Evolutionary conservation across 495 filamentous ascomycete genomes (phyloP).

Genomic region (Penicillium alfredii): DNA sequence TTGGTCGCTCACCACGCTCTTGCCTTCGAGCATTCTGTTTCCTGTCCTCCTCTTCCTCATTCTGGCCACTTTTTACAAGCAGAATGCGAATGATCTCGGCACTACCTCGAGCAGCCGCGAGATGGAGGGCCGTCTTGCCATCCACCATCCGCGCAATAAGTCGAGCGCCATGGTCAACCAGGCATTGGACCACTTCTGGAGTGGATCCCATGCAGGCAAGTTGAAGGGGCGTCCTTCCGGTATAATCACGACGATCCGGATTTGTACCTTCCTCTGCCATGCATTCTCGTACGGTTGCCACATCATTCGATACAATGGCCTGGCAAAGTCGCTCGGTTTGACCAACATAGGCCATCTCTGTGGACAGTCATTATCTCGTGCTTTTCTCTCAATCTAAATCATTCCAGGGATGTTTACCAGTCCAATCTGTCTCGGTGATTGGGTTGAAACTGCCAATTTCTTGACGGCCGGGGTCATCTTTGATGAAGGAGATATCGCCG

Average conservation of each 20-base stretch:
- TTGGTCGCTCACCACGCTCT: constrained; percentile 12
- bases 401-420: constrained; percentile 46
- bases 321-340: constrained; percentile 67
- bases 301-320: constrained; percentile 65
- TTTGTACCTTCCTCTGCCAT: constrained; percentile 54
- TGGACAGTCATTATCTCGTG: neutral
- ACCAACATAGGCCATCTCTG: constrained; percentile 64
- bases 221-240: constrained; percentile 75
- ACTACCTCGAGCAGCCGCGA: constrained; percentile 64
- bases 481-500: constrained; percentile 63
- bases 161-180: constrained; percentile 68
- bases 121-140: constrained; percentile 70
- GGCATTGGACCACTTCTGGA: constrained; percentile 58
- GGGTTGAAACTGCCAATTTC: constrained; percentile 69
- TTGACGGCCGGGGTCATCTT: constrained; percentile 74
- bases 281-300: constrained; percentile 62
- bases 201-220: constrained; percentile 62
- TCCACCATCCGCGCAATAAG: constrained; percentile 67
- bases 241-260: constrained; percentile 64
- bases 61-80: constrained; percentile 60
- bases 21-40: constrained; percentile 41
- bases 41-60: constrained; percentile 60
- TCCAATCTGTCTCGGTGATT: constrained; percentile 76
- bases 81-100: constrained; percentile 63
- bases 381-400: no score